Conservation (phyloP, 371 early-diverging fungal genomes). For the Zancudomyces culisetae region DNA sequence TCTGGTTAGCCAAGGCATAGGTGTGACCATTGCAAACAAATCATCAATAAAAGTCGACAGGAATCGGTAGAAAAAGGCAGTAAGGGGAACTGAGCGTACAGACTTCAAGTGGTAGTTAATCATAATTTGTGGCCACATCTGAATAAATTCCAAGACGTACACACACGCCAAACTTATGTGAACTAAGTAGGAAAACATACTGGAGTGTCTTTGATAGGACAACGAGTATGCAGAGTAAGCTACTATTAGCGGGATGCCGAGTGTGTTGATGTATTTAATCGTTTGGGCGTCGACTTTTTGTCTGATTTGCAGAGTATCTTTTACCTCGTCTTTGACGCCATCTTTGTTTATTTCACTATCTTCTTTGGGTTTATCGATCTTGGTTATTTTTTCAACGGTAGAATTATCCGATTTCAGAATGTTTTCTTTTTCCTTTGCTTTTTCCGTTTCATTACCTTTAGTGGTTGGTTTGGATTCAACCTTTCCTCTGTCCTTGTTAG, state of each 20-base stretch:
- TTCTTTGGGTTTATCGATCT: too few relatives aligned
- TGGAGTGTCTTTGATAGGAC: conserved; percentile 33
- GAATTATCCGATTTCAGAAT: too few relatives aligned
- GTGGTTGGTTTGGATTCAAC: not conserved
- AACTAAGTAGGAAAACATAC: conserved; percentile 42
- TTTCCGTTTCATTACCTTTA: not conserved
- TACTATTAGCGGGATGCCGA: conserved; percentile 30
- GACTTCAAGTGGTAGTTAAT: conserved; percentile 39
- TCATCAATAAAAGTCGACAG: conserved; percentile 42
- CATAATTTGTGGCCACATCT: conserved; percentile 33
- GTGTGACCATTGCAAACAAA: conserved; percentile 45
- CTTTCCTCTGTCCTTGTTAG: conserved; percentile 1
- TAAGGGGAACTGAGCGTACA: conserved; percentile 39
- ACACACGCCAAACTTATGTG: conserved; percentile 35
- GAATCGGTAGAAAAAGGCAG: conserved; percentile 28
- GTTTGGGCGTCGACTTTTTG: conserved; percentile 25
- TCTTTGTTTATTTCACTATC: too few relatives aligned
- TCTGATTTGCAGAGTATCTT: conserved; percentile 7
- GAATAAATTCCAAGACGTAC: conserved; percentile 38
- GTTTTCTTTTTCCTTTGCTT: not conserved
- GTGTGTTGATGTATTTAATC: conserved; percentile 17
- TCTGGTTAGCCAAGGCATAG: conserved; percentile 33
- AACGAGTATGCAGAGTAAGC: conserved; percentile 46
- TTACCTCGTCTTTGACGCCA: not conserved
- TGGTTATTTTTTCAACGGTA: too few relatives aligned